These are phyloP conservation scores for Russula olivacea DNA, from an alignment of 768 basidiomycete species.

Conservation along the genomic window DNA sequence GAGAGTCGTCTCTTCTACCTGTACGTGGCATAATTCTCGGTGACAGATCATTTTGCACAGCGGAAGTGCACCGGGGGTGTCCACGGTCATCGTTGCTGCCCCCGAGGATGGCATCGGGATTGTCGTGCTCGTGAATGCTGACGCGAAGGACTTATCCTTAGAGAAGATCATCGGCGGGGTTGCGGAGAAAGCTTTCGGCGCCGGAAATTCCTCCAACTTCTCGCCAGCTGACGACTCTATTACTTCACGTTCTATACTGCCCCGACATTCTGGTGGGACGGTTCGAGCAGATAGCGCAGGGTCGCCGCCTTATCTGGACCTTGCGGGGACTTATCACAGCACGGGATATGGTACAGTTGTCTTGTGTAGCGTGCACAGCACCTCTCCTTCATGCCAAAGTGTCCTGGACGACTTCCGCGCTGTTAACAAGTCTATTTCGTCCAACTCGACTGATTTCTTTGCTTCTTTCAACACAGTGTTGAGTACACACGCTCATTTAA, in stretches of 20 bases:
- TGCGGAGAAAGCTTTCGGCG: background rate
- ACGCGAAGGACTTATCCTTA: background rate
- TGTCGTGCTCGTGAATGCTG: slow-evolving; percentile 27
- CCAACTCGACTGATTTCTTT: slow-evolving; percentile 11
- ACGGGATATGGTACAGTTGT: slow-evolving; percentile 1
- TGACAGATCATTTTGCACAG: slow-evolving; percentile 32
- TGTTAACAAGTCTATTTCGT: background rate
- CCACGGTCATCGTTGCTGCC: slow-evolving; percentile 32
- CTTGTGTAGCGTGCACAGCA: slow-evolving; percentile 8
- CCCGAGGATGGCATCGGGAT: slow-evolving; percentile 37
- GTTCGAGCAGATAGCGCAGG: background rate
- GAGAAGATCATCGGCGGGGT: background rate
- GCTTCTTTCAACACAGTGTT: background rate
- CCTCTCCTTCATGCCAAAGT: slow-evolving; percentile 3
- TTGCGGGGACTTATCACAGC: slow-evolving; percentile 7
- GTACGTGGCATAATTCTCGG: background rate
- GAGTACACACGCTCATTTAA: background rate
- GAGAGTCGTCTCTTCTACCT: background rate
- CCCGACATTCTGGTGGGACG: background rate
- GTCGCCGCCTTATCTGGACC: background rate
- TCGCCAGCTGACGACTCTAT: no score
- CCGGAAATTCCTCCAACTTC: no score
- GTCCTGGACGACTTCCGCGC: slow-evolving; percentile 10
- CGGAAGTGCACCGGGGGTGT: slow-evolving; percentile 35
- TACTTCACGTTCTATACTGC: background rate